phyloP scores from a whole-genome alignment of 768 basidiomycete genomes.

The Lentinula edodes region DNA sequence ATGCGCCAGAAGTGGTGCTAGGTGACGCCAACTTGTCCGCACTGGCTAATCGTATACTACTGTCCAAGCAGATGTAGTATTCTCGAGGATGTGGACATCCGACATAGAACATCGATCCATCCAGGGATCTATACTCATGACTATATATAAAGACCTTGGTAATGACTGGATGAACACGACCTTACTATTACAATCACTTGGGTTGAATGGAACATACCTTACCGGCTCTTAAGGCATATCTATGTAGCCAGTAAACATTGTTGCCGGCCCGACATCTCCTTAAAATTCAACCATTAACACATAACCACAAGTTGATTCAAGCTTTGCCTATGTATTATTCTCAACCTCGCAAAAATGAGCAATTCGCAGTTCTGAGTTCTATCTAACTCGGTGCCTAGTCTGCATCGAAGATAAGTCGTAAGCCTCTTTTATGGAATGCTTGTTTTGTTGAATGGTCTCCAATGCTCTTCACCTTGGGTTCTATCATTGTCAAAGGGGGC shows the following conservation, averaged over 20 bases:
- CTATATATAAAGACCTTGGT: no score
- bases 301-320: no score
- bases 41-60: slow-evolving; percentile 77
- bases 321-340: no score
- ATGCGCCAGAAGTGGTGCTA: slow-evolving; percentile 83
- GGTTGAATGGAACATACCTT: no score
- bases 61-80: slow-evolving; percentile 56
- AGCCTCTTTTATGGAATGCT: neutral
- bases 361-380: neutral
- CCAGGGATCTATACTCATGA: neutral
- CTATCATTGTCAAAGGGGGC: slow-evolving; percentile 27
- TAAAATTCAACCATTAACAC: no score
- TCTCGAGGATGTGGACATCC: no score
- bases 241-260: no score
- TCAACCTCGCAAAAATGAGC: no score
- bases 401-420: neutral
- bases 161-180: no score
- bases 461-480: slow-evolving; percentile 44
- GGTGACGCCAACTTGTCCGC: slow-evolving; percentile 91
- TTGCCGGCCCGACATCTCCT: no score
- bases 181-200: no score
- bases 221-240: no score
- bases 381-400: neutral
- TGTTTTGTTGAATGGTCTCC: slow-evolving; percentile 20
- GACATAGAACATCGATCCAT: slow-evolving; percentile 16